Evolutionary conservation across 306 rosid species (phyloP).

Genomic region (Vigna nakashimae): DNA sequence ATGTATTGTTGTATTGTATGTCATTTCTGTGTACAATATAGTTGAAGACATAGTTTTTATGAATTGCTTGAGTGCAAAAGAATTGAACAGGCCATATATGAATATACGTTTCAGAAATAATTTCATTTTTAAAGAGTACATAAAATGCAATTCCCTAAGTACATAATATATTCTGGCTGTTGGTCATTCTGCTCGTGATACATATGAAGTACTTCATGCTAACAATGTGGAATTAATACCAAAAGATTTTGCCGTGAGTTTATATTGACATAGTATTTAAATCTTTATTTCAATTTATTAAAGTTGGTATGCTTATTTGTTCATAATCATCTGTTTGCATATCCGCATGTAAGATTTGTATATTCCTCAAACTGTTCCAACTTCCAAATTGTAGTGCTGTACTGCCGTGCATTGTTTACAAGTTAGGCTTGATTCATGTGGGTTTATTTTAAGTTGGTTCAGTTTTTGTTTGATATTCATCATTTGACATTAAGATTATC

Average conservation of each 20-base stretch:
- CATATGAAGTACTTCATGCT: constrained; percentile 81
- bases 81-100: background rate
- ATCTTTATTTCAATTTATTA: constrained; percentile 35
- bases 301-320: constrained; percentile 9
- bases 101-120: background rate
- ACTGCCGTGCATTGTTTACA: background rate
- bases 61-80: background rate
- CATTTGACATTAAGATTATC: background rate
- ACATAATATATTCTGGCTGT: constrained; percentile 68
- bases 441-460: constrained; percentile 2
- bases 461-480: constrained; percentile 1
- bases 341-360: background rate
- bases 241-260: constrained; percentile 92
- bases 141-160: background rate
- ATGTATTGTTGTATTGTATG: background rate
- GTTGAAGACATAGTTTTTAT: background rate
- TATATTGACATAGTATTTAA: constrained; percentile 26
- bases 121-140: background rate
- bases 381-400: background rate
- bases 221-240: constrained; percentile 79
- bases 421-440: constrained; percentile 11
- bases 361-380: constrained; percentile 29
- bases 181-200: constrained; percentile 98
- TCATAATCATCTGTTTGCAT: constrained; percentile 4
- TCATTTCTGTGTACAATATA: background rate